Base-by-base conservation (phyloP, 805 yeast genomes). In the Citeromyces matritensis region DNA sequence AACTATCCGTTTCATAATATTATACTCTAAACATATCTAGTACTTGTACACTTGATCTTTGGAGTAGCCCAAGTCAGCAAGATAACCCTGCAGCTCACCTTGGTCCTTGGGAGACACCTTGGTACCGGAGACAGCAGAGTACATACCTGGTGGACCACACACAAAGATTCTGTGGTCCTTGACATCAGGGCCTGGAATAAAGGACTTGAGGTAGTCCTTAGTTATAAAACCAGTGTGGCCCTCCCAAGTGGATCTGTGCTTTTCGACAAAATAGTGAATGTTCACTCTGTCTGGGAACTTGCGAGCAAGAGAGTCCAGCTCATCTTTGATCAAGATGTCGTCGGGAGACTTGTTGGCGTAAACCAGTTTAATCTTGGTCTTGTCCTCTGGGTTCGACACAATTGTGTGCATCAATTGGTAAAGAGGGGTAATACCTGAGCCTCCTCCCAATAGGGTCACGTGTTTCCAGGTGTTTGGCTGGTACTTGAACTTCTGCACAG, bases 371-470 rank as follows among this genome's bases (percentile, higher is more conserved):
- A 91, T 75, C 67, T 84, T 78, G 48, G 98, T 91, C 55, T 83
- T 78, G 61, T 91, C 97, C 29, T 58, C 61, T 35, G 94, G 86
- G 65, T 86, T 73, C 51, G 66, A 64, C 48, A 81, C 65, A 51
- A 88, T 69, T 52, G 72, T 75, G 47, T 73, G 78, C 39, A 83
- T 55, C 53, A 91, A 59, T 65, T 91, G 98, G 66, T 69, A 86
- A 57, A 91, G 66, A 37, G 98, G 98, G 30, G 96, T 83, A 55
- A 91, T 86, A 58, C 97, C 97, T 32, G 94, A 68, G 51, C 98
- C 98, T 49, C 94, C 98, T 46, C 95, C 97, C 43, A 91, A 64
- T 51, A 91, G 69, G 36, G 78, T 72, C 51, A 91, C 73, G 41
- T 73, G 62, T 47, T 80, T 71, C 63, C 70, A 88, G 51, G 75